Base-by-base conservation (phyloP, 768 basidiomycete genomes). In the Rhodotorula toruloides region DNA sequence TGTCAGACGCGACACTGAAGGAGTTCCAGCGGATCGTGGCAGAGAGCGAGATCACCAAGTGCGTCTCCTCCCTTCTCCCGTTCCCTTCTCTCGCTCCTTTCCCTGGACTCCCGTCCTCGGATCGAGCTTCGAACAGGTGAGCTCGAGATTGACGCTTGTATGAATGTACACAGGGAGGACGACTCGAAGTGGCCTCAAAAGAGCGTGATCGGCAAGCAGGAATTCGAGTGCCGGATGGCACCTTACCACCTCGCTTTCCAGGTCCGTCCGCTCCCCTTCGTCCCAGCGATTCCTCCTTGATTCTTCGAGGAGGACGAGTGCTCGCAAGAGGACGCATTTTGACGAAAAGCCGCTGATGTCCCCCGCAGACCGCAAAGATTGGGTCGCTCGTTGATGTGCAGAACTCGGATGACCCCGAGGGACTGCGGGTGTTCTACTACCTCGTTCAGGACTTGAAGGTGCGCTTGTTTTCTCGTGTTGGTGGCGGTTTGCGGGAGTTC, bases 181-280 rank as follows among this genome's bases (percentile, higher is more conserved):
- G 96, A 99, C 80, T 83, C 86, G 1, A 89, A 91, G 74, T 99
- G 96, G 96, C 96, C 96, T 8, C 96, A 97, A 81, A 97, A 96
- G 82, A 94, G 94, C 77, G 92, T 97, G 37, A 92, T 97, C 34
- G 96, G 96, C 53, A 92, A 94, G 80, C 96, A 99, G 77, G 94
- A 98, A 78, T 83, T 99, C 44, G 96, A 99, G 79, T 90, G 98
- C 63, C 85, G 91, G 57, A 77, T 96, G 54, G 93, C 92, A 40
- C 91, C 87, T 73, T 90, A 96, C 73, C 96, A 98, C 76, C 97
- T 98, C 63, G 87, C 91, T 5, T 98, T 98, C 70, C 93, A 99
- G 83, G 93, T 92, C 53, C 58, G 84, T 74, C 53, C 25, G 8
- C 29, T 10, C 27, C 36, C 8, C 47, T 12, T 17, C 42, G 27